Conservation (phyloP, 1,284 basidiomycete species). For the Thecaphora thlaspeos region DNA sequence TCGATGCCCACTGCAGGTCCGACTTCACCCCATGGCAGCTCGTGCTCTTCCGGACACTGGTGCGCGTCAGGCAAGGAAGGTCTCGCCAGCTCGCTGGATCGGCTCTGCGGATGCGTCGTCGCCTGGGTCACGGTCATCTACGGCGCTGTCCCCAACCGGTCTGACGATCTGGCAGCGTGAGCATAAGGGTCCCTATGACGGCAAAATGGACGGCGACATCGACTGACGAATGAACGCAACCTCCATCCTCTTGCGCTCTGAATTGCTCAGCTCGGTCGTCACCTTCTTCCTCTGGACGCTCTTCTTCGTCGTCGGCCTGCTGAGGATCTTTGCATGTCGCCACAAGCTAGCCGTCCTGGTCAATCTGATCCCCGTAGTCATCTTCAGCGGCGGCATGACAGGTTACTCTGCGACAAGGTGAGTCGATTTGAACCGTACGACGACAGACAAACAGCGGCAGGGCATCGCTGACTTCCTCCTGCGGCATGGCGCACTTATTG, state of each 20-base stretch:
- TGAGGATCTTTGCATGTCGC: conserved; percentile 11
- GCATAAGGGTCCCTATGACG: too few relatives aligned
- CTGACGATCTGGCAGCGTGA: conserved; percentile 25
- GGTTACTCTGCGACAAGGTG: neutral
- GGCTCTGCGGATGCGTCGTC: conserved; percentile 9
- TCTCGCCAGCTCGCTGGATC: neutral
- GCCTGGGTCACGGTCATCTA: conserved; percentile 23
- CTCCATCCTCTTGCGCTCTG: neutral
- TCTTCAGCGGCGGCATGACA: neutral
- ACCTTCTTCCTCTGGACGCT: conserved; percentile 24
- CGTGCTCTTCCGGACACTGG: neutral
- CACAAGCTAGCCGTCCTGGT: conserved; percentile 5
- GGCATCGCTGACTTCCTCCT: too few relatives aligned
- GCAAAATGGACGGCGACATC: too few relatives aligned
- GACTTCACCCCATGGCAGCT: neutral
- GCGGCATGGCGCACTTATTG: neutral
- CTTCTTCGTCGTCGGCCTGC: conserved; percentile 12
- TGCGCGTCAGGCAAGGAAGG: neutral
- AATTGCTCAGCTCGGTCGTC: conserved; percentile 11
- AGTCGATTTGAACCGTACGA: too few relatives aligned
- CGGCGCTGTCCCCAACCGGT: conserved; percentile 19
- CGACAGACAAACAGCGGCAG: too few relatives aligned
- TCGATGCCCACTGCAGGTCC: neutral
- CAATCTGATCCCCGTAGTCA: conserved; percentile 1
- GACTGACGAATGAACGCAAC: too few relatives aligned